Base-by-base conservation (phyloP, 805 yeast genomes). In the Zygotorulaspora chibaensis region DNA sequence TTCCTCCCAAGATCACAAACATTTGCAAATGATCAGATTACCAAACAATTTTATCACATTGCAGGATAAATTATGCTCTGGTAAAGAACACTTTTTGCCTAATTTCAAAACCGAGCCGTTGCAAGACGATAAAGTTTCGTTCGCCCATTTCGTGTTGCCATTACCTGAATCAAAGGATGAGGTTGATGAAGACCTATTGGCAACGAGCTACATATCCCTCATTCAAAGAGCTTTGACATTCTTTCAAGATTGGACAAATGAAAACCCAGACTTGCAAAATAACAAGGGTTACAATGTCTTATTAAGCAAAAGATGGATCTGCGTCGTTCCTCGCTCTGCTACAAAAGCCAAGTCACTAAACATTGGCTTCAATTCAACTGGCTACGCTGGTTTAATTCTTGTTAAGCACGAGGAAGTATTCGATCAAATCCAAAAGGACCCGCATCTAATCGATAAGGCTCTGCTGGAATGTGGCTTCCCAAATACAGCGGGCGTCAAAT, bases 1-100 rank as follows among this genome's bases (percentile, higher is more conserved):
- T 1, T 96, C 96, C n/a, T 88, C 96, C 0, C 93, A 89, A 59
- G 83, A 86, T 39, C 99, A 91, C 69, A 88, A 87, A 62, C 99
- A 91, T 67, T 66, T 93, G 51, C 99, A 93, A 67, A 81, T 90
- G 66, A 71, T 91, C 75, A 73, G 80, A 36, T 69, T 86, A 36
- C 95, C 96, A 1, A 62, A 68, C 7, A 68, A 72, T 17, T 82
- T 80, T 61, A 65, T 64, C 1, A 76, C 85, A 6, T 80, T 76
- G 60, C 84, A 87, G 42, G 82, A 79, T 38, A 50, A 58, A 11
- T 57, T 75, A n/a, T 69, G 75, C 13, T 52, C 45, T 27, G 71
- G 70, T 2, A 65, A 66, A 29, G 74, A 70, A 8, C 72, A 77
- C 34, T 83, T 71, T 58, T 63, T 83, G 28, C 89, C 90, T 5